phyloP scores from a whole-genome alignment of 1,284 basidiomycete species.

The Peniophora sp. region DNA sequence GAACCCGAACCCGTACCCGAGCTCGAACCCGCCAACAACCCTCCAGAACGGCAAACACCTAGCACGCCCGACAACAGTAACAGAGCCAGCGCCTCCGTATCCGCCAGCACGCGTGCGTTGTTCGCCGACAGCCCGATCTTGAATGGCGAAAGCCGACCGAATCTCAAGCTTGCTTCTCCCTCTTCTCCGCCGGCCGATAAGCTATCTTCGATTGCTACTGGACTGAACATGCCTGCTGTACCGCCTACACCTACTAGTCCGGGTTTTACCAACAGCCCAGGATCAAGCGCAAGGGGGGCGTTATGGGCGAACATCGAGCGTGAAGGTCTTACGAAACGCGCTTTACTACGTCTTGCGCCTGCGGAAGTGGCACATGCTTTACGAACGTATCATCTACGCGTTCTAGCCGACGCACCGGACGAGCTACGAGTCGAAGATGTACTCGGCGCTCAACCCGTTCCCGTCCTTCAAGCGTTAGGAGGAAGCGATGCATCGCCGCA shows the following conservation, averaged over 20 bases:
- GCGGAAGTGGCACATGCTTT: conserved; percentile 52
- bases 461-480: conserved; percentile 34
- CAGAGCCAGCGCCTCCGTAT: background rate
- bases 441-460: conserved; percentile 19
- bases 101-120: background rate
- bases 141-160: conserved; percentile 1
- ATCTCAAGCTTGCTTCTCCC: background rate
- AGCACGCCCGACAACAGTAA: conserved; percentile 5
- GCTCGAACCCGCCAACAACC: conserved; percentile 31
- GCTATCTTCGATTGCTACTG: conserved; percentile 1
- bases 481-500: conserved; percentile 66
- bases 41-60: conserved; percentile 24
- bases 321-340: conserved; percentile 63
- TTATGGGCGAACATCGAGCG: conserved; percentile 44
- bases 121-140: background rate
- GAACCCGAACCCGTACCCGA: conserved; percentile 37
- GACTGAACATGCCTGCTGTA: background rate
- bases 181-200: conserved; percentile 4
- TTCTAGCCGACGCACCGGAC: conserved; percentile 40
- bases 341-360: conserved; percentile 51
- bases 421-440: conserved; percentile 42
- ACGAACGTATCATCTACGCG: conserved; percentile 43
- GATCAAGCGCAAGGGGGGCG: conserved; percentile 11
- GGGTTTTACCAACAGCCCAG: conserved; percentile 7
- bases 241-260: conserved; percentile 1